A percentile compares a stretch with the other conserved stretches of the same genome.
Conservation (phyloP, 2,329 filamentous ascomycete species). For the Westerdykella aurantiaca region DNA sequence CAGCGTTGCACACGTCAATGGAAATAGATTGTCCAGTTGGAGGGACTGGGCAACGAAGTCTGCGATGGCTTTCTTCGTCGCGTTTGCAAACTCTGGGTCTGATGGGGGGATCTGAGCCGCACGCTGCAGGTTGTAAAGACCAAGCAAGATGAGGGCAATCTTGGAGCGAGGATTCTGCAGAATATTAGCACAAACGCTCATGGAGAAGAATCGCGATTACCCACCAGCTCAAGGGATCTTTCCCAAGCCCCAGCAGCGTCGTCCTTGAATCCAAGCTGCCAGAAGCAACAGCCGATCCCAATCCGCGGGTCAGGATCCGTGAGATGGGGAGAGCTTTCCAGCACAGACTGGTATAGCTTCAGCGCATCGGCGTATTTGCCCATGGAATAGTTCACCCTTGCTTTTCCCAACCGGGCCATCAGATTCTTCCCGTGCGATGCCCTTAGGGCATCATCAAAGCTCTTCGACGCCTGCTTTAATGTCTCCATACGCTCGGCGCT, state of each 20-base stretch:
- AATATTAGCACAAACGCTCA: constrained; percentile 1
- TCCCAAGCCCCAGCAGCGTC: constrained; percentile 91
- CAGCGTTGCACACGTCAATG: constrained; percentile 85
- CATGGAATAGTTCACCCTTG: constrained; percentile 78
- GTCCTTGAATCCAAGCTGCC: constrained; percentile 92
- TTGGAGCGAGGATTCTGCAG: constrained; percentile 68
- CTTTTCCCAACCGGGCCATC: constrained; percentile 85
- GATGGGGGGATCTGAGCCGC: constrained; percentile 78
- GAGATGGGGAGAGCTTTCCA: constrained; percentile 79
- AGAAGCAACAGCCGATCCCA: constrained; percentile 93
- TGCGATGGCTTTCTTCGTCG: constrained; percentile 92
- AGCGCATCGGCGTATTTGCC: constrained; percentile 81
- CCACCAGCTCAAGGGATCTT: constrained; percentile 70
- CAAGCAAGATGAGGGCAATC: constrained; percentile 82
- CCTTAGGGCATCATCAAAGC: constrained; percentile 88
- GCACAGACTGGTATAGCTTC: constrained; percentile 76
- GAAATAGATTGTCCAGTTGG: constrained; percentile 86
- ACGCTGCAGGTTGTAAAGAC: constrained; percentile 80
- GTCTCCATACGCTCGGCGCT: constrained; percentile 68
- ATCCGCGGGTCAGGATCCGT: constrained; percentile 92
- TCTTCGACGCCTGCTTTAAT: constrained; percentile 78
- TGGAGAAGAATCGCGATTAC: not conserved
- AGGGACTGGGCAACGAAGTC: constrained; percentile 91
- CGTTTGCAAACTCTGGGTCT: constrained; percentile 73
- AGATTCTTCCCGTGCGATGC: constrained; percentile 82